Evolutionary conservation across 2,329 filamentous ascomycete genomes (phyloP).

Genomic region (Aspergillus caelatus): DNA sequence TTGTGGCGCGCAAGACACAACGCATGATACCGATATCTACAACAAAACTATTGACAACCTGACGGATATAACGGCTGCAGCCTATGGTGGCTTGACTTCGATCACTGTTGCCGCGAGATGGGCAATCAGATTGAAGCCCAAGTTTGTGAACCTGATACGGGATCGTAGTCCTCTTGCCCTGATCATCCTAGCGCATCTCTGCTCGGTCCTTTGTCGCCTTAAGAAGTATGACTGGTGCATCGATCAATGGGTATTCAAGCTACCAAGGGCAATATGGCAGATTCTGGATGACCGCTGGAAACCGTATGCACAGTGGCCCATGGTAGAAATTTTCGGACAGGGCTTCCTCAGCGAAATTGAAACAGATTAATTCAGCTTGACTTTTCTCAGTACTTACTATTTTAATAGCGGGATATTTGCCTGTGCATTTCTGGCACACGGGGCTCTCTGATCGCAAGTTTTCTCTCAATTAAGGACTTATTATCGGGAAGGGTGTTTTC

Average conservation of each 20-base stretch:
- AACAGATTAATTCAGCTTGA: not conserved
- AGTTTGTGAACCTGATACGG: slow-evolving; percentile 40
- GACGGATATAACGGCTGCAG: slow-evolving; percentile 29
- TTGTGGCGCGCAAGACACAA: slow-evolving; percentile 21
- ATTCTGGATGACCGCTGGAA: slow-evolving; percentile 36
- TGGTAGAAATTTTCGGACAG: slow-evolving; percentile 33
- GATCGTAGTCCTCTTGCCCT: slow-evolving; percentile 46
- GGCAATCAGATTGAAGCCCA: slow-evolving; percentile 38
- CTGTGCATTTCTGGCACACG: not conserved
- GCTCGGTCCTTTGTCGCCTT: slow-evolving; percentile 62
- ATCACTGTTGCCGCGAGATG: slow-evolving; percentile 50
- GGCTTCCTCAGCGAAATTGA: slow-evolving; percentile 15
- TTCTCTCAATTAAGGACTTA: not conserved
- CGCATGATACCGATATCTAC: slow-evolving; percentile 30
- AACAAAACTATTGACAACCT: slow-evolving; percentile 30
- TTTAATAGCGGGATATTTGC: not conserved
- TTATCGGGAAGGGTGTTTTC: not conserved
- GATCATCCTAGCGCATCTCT: slow-evolving; percentile 64
- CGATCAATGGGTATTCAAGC: slow-evolving; percentile 65
- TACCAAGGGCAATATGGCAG: slow-evolving; percentile 63
- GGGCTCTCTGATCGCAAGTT: not conserved
- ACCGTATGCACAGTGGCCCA: slow-evolving; percentile 32
- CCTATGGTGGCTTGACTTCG: slow-evolving; percentile 50
- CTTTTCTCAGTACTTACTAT: not conserved
- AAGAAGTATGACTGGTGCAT: slow-evolving; percentile 66